A percentile compares a stretch with the other conserved stretches of the same genome.
Evolutionary conservation across 2,329 filamentous ascomycete species (phyloP).

Genomic region (Nothophaeocryptopus gaeumannii): DNA sequence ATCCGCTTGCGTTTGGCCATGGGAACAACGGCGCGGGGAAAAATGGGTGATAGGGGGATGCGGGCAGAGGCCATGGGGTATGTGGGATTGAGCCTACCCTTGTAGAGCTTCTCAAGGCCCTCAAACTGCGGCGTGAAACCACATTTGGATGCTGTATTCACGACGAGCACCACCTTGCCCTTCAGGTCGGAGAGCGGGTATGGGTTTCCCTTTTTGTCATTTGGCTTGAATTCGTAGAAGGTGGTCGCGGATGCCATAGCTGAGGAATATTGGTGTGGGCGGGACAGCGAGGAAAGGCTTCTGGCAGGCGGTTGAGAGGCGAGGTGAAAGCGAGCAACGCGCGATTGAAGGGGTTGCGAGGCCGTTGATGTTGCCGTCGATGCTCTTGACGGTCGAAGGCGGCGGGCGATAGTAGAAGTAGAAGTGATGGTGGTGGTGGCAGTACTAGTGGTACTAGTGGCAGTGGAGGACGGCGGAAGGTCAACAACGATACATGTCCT

Average conservation of each 20-base stretch:
- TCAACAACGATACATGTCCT: too few species aligned
- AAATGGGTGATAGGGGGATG: too few species aligned
- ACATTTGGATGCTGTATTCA: constrained; percentile 98
- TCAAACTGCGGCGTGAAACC: constrained; percentile 96
- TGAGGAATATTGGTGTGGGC: constrained; percentile 8
- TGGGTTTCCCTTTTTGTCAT: constrained; percentile 63
- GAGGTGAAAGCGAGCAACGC: too few species aligned
- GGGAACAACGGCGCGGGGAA: neutral
- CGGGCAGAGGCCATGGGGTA: too few species aligned
- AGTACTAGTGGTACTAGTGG: too few species aligned
- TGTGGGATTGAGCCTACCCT: constrained; percentile 41
- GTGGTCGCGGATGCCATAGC: constrained; percentile 66
- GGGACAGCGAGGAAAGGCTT: constrained; percentile 5
- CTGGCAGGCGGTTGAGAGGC: neutral
- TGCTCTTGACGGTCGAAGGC: too few species aligned
- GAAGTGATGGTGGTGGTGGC: too few species aligned
- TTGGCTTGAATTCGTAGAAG: constrained; percentile 82
- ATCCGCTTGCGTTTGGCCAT: neutral
- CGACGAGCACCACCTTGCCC: constrained; percentile 90
- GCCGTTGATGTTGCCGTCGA: too few species aligned
- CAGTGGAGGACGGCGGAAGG: too few species aligned
- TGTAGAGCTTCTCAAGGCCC: constrained; percentile 87
- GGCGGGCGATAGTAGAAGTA: too few species aligned
- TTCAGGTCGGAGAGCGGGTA: constrained; percentile 69
- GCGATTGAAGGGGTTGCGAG: too few species aligned